Conservation (phyloP, 495 filamentous ascomycete genomes). For the Aspergillus avenaceus region DNA sequence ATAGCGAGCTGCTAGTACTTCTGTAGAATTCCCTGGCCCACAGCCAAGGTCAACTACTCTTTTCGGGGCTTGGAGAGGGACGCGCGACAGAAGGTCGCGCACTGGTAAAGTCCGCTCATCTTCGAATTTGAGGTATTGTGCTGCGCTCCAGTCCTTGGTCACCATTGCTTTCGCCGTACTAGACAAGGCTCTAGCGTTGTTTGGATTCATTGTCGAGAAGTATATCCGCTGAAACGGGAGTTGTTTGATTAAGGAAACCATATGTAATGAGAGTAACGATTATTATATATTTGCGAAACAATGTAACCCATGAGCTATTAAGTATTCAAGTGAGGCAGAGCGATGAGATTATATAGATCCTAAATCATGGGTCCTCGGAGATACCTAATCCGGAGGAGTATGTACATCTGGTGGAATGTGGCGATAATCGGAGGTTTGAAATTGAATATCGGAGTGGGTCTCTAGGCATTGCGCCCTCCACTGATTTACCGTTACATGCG, state of each 20-base stretch:
- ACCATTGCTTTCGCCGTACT: slow-evolving; percentile 15
- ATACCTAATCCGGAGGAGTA: neutral
- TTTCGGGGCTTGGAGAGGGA: slow-evolving; percentile 28
- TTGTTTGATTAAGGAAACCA: too few species aligned
- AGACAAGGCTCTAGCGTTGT: neutral
- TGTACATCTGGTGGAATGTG: neutral
- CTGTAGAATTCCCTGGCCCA: slow-evolving; percentile 52
- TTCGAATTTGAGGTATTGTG: slow-evolving; percentile 47
- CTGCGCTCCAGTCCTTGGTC: slow-evolving; percentile 41
- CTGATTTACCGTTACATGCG: too few species aligned
- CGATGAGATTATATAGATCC: too few species aligned
- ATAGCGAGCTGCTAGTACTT: slow-evolving; percentile 37
- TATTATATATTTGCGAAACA: too few species aligned
- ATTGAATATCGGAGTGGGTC: neutral
- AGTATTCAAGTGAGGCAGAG: too few species aligned
- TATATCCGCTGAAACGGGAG: too few species aligned
- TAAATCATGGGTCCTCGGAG: neutral
- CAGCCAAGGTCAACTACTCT: slow-evolving; percentile 52
- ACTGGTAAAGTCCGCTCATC: slow-evolving; percentile 41
- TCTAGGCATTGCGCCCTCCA: too few species aligned
- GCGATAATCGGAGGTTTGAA: neutral
- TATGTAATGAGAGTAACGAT: too few species aligned
- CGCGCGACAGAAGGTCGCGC: slow-evolving; percentile 40
- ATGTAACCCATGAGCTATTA: too few species aligned
- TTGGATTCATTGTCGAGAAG: too few species aligned